Conservation (phyloP, 768 basidiomycete genomes). For the Sporobolomyces roseus region DNA sequence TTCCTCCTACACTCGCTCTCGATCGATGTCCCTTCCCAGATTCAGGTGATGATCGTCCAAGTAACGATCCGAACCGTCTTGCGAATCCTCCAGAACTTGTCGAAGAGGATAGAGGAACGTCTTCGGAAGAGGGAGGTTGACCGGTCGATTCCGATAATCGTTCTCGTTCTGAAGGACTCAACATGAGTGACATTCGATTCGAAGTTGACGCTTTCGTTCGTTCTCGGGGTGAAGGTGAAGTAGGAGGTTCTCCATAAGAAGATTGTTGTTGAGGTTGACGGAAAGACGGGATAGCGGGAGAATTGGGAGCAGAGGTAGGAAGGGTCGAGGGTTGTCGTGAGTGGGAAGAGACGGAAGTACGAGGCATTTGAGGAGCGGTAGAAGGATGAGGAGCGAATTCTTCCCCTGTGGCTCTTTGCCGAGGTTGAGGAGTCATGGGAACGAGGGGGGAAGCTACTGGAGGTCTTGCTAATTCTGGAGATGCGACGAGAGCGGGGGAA, state of each 20-base stretch:
- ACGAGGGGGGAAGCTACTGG: slow-evolving; percentile 18
- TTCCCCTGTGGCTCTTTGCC: slow-evolving; percentile 35
- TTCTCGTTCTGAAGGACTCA: slow-evolving; percentile 14
- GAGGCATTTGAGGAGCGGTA: slow-evolving; percentile 14
- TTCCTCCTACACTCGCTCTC: slow-evolving; percentile 37
- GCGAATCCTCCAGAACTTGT: slow-evolving; percentile 39
- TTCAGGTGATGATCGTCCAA: slow-evolving; percentile 36
- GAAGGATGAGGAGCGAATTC: slow-evolving; percentile 27
- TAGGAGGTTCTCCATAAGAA: slow-evolving; percentile 25
- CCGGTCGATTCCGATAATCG: slow-evolving; percentile 5
- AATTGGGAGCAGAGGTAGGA: not conserved
- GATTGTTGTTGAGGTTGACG: not conserved
- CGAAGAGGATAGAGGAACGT: slow-evolving; percentile 33
- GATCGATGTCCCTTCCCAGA: slow-evolving; percentile 30
- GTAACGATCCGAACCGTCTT: slow-evolving; percentile 44
- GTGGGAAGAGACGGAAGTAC: not conserved
- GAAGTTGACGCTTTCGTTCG: slow-evolving; percentile 3
- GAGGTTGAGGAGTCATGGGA: slow-evolving; percentile 41
- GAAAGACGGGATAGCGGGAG: slow-evolving; percentile 10
- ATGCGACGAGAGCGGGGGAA: not conserved
- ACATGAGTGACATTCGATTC: slow-evolving; percentile 28
- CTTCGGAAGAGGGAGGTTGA: slow-evolving; percentile 24
- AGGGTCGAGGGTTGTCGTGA: not conserved
- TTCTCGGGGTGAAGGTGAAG: slow-evolving; percentile 30
- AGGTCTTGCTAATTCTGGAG: slow-evolving; percentile 11